Evolutionary conservation across 169 alveolate species (phyloP).

Genomic region (Eimeria falciformis): DNA sequence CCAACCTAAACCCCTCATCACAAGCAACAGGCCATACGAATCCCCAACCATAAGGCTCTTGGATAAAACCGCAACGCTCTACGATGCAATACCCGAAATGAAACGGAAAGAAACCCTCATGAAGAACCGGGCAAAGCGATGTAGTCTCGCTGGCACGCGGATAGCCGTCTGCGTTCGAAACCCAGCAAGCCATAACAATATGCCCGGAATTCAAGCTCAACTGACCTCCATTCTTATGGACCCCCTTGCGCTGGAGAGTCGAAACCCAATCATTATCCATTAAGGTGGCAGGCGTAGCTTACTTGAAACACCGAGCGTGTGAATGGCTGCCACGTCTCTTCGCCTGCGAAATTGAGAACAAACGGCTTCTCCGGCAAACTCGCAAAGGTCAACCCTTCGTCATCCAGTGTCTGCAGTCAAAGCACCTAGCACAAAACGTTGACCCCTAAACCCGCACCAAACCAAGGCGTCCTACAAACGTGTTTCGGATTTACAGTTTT

Average conservation of each 20-base stretch:
- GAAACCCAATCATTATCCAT: not conserved
- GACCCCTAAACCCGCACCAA: too few relatives aligned
- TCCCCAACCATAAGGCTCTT: too few relatives aligned
- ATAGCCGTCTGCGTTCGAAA: constrained; percentile 11
- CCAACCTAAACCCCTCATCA: too few relatives aligned
- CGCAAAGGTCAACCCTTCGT: constrained; percentile 1
- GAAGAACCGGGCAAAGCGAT: constrained; percentile 74
- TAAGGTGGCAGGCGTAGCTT: not conserved
- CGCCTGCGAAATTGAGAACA: constrained; percentile 36
- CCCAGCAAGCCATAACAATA: too few relatives aligned
- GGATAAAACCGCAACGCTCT: too few relatives aligned
- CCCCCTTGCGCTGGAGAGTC: too few relatives aligned
- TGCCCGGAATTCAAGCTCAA: too few relatives aligned
- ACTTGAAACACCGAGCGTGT: constrained; percentile 54
- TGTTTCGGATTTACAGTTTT: not conserved
- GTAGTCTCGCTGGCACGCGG: constrained; percentile 70
- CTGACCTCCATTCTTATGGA: too few relatives aligned
- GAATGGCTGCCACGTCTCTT: constrained; percentile 65
- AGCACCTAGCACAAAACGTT: not conserved
- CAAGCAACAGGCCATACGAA: too few relatives aligned
- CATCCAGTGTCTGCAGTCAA: constrained; percentile 25
- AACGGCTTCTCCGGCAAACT: constrained; percentile 43
- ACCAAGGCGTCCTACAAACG: too few relatives aligned
- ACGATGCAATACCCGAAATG: constrained; percentile 8
- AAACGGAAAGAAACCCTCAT: constrained; percentile 59